Base-by-base conservation (phyloP, 441 rosid genomes). In the Erysimum cheiri region DNA sequence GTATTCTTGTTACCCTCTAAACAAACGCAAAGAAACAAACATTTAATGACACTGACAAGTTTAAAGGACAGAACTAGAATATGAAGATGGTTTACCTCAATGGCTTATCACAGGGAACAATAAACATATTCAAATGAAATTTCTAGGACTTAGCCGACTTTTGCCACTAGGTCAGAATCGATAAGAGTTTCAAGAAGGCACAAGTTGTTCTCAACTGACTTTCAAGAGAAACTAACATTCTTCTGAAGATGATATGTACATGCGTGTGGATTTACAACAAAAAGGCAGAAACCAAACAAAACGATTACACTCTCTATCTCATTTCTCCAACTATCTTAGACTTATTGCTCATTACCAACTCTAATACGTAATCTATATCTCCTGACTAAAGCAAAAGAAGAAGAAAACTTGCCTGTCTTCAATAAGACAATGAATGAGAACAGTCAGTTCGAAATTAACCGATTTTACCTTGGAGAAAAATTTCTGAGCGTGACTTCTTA, bases 401-500 rank as follows among this genome's bases (percentile, higher is more conserved):
- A 15, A 39, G 67, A 60, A 70, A 15, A 69, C 60, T 49, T 39
- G 73, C 37, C 64, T 67, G 63, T 56, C 63, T 54, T 44, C 24
- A 41, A 32, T 58, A 37, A 62, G 12, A 43, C 43, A 62, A 36
- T 24, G 47, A 37, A 53, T 31, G 59, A 29, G 10, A 52, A 13
- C 33, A 44, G 41, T 9, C 62, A 43, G 44, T 67, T 67, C 6
- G 5, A 68, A 57, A 22, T 44, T 5, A 46, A 55, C 29, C 37
- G n/a, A 57, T 8, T 43, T 19, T 63, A 88, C 98, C 96, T 93
- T 93, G 60, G 98, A 85, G 85, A 93, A 93, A 74, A 90, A 93
- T 56, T 93, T 93, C 81, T 93, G 98, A 76, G 98, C 98, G 77
- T 91, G 98, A 75, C 98, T 93, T 82, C 93, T 81, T 61, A 93